These are phyloP conservation scores for Penicillium subrubescens DNA, from an alignment of 495 filamentous ascomycete genomes.

Conservation along the genomic window DNA sequence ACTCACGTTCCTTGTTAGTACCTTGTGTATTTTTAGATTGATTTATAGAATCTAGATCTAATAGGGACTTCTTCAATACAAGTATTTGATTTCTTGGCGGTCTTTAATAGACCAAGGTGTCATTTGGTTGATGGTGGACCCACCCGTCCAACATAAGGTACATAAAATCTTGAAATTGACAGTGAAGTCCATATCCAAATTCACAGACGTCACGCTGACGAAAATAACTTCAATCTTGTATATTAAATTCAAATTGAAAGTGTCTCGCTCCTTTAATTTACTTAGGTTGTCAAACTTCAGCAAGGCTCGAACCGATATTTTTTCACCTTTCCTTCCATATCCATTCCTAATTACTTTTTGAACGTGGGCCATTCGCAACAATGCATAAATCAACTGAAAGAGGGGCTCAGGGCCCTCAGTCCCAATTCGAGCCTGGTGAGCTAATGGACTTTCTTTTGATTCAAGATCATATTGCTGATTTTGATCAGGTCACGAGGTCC, in stretches of 20 bases:
- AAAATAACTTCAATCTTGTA: background rate
- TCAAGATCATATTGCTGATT: background rate
- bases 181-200: background rate
- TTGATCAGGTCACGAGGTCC: slow-evolving; percentile 66
- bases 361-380: background rate
- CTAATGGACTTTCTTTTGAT: background rate
- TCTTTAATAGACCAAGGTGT: background rate
- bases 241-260: background rate
- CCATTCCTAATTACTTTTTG: background rate
- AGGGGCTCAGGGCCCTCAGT: slow-evolving; percentile 13
- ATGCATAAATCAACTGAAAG: slow-evolving; percentile 26
- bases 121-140: background rate
- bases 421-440: slow-evolving; percentile 26
- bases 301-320: background rate
- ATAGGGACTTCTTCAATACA: background rate
- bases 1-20: background rate
- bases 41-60: background rate
- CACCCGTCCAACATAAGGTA: background rate
- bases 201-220: background rate
- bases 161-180: background rate
- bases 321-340: background rate
- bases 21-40: background rate
- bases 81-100: background rate
- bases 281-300: background rate
- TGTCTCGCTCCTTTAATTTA: background rate